A percentile compares a stretch with the other conserved stretches of the same genome.
phyloP scores from a whole-genome alignment of 495 filamentous ascomycete genomes.

The Neurospora africana region DNA sequence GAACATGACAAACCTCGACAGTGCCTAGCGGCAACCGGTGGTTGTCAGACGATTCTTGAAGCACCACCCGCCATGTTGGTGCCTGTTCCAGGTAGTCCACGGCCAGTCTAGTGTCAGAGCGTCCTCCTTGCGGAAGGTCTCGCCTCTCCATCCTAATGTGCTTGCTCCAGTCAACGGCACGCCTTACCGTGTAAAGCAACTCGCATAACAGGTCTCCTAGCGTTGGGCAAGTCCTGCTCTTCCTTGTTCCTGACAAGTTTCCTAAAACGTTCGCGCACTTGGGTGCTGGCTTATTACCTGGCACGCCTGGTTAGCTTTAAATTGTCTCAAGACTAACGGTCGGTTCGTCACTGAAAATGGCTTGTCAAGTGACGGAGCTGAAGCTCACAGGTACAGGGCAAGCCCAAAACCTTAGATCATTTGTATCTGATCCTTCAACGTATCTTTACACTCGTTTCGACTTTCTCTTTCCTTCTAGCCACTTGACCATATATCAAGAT shows the following conservation, averaged over 20 bases:
- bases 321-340: neutral
- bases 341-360: neutral
- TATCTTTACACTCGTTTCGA: slow-evolving; percentile 11
- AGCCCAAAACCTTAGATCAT: slow-evolving; percentile 16
- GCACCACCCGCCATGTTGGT: neutral
- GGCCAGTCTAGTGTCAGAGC: slow-evolving; percentile 20
- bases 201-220: slow-evolving; percentile 17
- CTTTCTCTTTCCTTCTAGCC: slow-evolving; percentile 17
- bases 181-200: slow-evolving; percentile 17
- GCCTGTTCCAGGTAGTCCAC: neutral
- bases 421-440: neutral
- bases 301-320: neutral
- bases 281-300: neutral
- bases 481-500: slow-evolving; percentile 10
- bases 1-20: slow-evolving; percentile 25
- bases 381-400: slow-evolving; percentile 3
- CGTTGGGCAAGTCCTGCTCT: slow-evolving; percentile 15
- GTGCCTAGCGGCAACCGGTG: slow-evolving; percentile 9
- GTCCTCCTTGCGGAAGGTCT: slow-evolving; percentile 27
- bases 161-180: slow-evolving; percentile 13
- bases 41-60: slow-evolving; percentile 10
- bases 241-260: slow-evolving; percentile 16
- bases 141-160: slow-evolving; percentile 18
- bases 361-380: slow-evolving; percentile 25
- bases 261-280: neutral